These are phyloP conservation scores for Peltaster fructicola DNA, from an alignment of 2,329 filamentous ascomycete genomes.

Conservation along the genomic window DNA sequence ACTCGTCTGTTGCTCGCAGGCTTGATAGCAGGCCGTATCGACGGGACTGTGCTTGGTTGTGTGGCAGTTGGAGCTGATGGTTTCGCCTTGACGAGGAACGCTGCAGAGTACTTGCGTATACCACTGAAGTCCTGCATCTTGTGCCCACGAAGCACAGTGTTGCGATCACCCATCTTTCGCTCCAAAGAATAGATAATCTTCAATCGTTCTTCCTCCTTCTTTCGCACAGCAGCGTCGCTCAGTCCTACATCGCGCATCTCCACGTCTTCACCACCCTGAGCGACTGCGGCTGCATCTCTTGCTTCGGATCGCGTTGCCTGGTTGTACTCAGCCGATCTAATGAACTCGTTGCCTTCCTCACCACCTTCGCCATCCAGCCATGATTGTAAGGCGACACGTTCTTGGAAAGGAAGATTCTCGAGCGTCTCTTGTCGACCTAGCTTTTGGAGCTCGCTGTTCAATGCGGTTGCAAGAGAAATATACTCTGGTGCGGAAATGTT, in stretches of 20 bases:
- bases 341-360: constrained; percentile 70
- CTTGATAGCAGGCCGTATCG: constrained; percentile 17
- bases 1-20: constrained; percentile 29
- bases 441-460: constrained; percentile 54
- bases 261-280: constrained; percentile 16
- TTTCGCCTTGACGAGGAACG: constrained; percentile 34
- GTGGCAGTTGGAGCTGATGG: constrained; percentile 29
- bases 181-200: constrained; percentile 84
- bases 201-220: constrained; percentile 59
- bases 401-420: constrained; percentile 78
- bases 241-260: constrained; percentile 24
- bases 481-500: constrained; percentile 82
- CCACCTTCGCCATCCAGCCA: constrained; percentile 84
- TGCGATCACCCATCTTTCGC: constrained; percentile 80
- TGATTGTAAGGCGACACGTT: constrained; percentile 76
- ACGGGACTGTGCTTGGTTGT: constrained; percentile 30
- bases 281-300: constrained; percentile 27
- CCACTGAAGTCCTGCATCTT: constrained; percentile 88
- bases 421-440: constrained; percentile 47
- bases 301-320: constrained; percentile 33
- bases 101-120: constrained; percentile 53
- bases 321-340: constrained; percentile 62
- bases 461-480: constrained; percentile 61
- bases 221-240: constrained; percentile 30
- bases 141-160: constrained; percentile 68